A percentile compares a stretch with the other conserved stretches of the same genome.
These are phyloP conservation scores for Geotrichum klebahnii DNA, from an alignment of 1,139 yeast genomes.

Conservation along the genomic window DNA sequence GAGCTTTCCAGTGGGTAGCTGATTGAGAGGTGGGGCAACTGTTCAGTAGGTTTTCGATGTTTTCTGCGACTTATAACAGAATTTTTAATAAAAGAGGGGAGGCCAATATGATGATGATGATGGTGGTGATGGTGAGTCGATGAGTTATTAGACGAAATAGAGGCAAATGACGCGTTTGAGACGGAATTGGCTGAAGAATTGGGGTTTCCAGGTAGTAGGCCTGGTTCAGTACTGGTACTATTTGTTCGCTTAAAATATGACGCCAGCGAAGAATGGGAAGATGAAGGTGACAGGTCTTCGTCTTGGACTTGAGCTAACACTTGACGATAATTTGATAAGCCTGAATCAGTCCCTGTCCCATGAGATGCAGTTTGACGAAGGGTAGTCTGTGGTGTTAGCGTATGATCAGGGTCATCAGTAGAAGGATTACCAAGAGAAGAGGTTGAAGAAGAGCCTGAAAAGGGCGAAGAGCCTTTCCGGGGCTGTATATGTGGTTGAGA, in stretches of 20 bases:
- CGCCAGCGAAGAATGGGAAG: constrained; percentile 13
- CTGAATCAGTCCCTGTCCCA: neutral
- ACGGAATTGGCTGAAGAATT: neutral
- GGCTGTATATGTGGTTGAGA: neutral
- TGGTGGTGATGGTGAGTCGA: neutral
- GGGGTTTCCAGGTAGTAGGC: neutral
- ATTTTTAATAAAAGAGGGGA: neutral
- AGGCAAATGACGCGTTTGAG: neutral
- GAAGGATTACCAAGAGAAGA: constrained; percentile 5
- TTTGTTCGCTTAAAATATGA: constrained; percentile 13
- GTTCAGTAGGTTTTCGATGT: neutral
- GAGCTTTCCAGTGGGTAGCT: neutral
- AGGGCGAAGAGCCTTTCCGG: constrained; percentile 2
- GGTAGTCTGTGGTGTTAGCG: neutral
- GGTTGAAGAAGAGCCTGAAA: constrained; percentile 1
- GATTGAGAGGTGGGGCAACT: neutral
- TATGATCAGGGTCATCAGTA: neutral
- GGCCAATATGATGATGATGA: neutral
- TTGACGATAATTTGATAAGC: constrained; percentile 1
- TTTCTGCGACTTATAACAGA: neutral
- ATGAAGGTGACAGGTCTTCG: constrained; percentile 15
- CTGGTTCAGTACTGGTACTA: neutral
- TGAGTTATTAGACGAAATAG: neutral
- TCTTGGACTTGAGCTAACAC: neutral
- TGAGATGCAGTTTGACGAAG: neutral